phyloP scores from a whole-genome alignment of 495 filamentous ascomycete genomes.

The Neurospora pannonica region DNA sequence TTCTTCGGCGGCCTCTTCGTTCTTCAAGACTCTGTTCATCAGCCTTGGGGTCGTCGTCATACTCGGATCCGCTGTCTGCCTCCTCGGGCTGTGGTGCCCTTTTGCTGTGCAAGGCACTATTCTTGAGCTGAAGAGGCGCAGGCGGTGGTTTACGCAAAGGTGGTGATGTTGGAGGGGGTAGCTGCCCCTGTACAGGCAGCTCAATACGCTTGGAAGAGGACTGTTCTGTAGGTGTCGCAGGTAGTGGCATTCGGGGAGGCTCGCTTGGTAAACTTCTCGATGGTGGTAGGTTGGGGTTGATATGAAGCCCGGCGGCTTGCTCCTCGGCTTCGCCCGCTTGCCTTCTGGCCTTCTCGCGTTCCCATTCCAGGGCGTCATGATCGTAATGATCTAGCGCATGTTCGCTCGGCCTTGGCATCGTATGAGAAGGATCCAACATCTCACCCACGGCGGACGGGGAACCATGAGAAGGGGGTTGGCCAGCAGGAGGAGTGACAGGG shows the following conservation, averaged over 20 bases:
- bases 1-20: slow-evolving; percentile 72
- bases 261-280: slow-evolving; percentile 39
- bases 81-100: slow-evolving; percentile 40
- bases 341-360: slow-evolving; percentile 31
- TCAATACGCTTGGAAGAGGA: slow-evolving; percentile 11
- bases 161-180: slow-evolving; percentile 39
- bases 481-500: slow-evolving; percentile 45
- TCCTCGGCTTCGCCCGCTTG: slow-evolving; percentile 30
- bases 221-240: slow-evolving; percentile 31
- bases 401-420: slow-evolving; percentile 45
- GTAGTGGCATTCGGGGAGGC: slow-evolving; percentile 33
- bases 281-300: slow-evolving; percentile 35
- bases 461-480: slow-evolving; percentile 19
- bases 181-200: slow-evolving; percentile 12
- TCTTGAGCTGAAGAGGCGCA: slow-evolving; percentile 66
- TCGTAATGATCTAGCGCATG: slow-evolving; percentile 44
- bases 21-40: slow-evolving; percentile 46
- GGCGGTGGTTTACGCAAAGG: slow-evolving; percentile 73
- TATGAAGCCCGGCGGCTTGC: slow-evolving; percentile 19
- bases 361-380: slow-evolving; percentile 38
- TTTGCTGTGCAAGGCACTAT: slow-evolving; percentile 24
- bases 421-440: slow-evolving; percentile 38
- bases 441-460: slow-evolving; percentile 28
- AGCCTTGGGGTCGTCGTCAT: slow-evolving; percentile 64
- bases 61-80: slow-evolving; percentile 69